Evolutionary conservation across 2,329 filamentous ascomycete species (phyloP).

Genomic region (Colletotrichum godetiae): DNA sequence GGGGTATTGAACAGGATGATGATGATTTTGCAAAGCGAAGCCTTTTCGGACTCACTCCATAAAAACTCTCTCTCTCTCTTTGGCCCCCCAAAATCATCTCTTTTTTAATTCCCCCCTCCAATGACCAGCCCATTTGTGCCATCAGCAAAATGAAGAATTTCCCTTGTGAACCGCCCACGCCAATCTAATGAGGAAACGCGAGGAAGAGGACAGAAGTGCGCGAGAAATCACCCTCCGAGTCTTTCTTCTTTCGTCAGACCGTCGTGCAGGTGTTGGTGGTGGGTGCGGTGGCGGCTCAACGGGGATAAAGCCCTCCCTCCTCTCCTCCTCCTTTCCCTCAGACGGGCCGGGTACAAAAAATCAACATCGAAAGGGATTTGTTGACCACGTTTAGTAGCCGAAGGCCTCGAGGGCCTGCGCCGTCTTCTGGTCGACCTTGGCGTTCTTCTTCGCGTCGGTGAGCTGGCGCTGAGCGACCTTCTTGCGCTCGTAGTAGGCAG

Average conservation of each 20-base stretch:
- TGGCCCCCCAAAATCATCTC: slow-evolving; percentile 34
- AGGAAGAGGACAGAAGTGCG: slow-evolving; percentile 55
- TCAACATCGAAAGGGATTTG: slow-evolving; percentile 26
- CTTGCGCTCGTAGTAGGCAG: slow-evolving; percentile 99
- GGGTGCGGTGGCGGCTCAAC: slow-evolving; percentile 10
- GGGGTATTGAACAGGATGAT: slow-evolving; percentile 9
- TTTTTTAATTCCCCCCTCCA: slow-evolving; percentile 17
- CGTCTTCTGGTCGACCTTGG: slow-evolving; percentile 87
- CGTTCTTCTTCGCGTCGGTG: slow-evolving; percentile 91
- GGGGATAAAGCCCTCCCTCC: slow-evolving; percentile 33
- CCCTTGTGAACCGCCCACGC: slow-evolving; percentile 62
- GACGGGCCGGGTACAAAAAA: neutral
- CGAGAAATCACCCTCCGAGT: slow-evolving; percentile 34
- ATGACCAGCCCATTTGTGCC: slow-evolving; percentile 52
- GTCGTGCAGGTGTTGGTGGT: slow-evolving; percentile 3
- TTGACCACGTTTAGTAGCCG: slow-evolving; percentile 78
- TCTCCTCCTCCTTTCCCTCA: slow-evolving; percentile 13
- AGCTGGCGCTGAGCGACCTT: slow-evolving; percentile 93
- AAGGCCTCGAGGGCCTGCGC: slow-evolving; percentile 87
- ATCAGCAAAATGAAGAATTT: slow-evolving; percentile 63
- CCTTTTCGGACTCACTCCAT: slow-evolving; percentile 11
- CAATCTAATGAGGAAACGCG: slow-evolving; percentile 64
- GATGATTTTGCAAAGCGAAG: slow-evolving; percentile 5
- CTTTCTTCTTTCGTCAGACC: slow-evolving; percentile 13
- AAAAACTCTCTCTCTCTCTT: slow-evolving; percentile 2